Conservation (phyloP, 1,284 basidiomycete species). For the Paramarasmius palmivorus region DNA sequence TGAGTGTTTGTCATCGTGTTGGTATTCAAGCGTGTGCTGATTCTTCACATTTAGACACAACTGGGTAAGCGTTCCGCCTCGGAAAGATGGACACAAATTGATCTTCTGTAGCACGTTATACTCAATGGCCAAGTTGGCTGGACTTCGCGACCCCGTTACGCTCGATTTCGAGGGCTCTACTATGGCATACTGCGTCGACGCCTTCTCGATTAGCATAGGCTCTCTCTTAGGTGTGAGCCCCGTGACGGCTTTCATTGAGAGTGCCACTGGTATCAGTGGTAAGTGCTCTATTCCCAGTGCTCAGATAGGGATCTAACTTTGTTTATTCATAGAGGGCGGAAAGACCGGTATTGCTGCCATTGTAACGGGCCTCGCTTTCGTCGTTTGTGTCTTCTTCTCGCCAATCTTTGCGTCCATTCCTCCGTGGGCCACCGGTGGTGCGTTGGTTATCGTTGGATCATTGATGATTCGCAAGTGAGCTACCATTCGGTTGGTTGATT, state of each 20-base stretch:
- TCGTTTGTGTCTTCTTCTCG: constrained; percentile 86
- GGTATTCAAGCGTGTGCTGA: neutral
- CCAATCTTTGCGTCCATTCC: constrained; percentile 90
- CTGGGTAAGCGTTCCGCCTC: constrained; percentile 30
- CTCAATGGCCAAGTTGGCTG: constrained; percentile 92
- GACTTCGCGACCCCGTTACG: constrained; percentile 81
- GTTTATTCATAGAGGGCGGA: constrained; percentile 71
- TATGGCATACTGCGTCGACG: constrained; percentile 83
- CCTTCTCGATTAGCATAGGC: constrained; percentile 80
- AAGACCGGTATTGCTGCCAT: constrained; percentile 86
- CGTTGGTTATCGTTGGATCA: constrained; percentile 84
- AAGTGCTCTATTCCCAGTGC: constrained; percentile 19
- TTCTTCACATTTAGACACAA: constrained; percentile 33
- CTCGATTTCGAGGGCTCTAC: constrained; percentile 88
- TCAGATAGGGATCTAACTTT: constrained; percentile 4
- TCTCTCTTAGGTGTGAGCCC: too few species aligned
- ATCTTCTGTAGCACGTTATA: constrained; percentile 73
- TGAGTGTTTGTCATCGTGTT: constrained; percentile 26
- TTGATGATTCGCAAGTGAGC: constrained; percentile 85
- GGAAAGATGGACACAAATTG: too few species aligned
- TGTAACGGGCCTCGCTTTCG: constrained; percentile 77
- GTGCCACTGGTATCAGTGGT: constrained; percentile 76
- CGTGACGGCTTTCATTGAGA: constrained; percentile 89
- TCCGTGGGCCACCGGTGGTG: constrained; percentile 86
- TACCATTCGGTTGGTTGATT: neutral